Evolutionary conservation across 2,329 filamentous ascomycete genomes (phyloP).

Genomic region (Calcarisporium arbuscula): DNA sequence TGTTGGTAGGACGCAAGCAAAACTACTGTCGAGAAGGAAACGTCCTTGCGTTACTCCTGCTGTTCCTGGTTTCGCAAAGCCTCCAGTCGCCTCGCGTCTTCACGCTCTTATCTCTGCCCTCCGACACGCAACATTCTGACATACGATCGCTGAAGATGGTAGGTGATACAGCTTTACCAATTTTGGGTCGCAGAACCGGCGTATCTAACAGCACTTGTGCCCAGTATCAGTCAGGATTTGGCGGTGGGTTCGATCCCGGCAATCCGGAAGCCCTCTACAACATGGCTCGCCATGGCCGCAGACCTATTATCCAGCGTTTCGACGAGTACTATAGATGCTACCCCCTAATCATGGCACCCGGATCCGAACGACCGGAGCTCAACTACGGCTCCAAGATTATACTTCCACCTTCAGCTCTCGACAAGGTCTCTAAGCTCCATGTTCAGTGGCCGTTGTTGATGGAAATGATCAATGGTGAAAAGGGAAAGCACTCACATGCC

Average conservation of each 20-base stretch:
- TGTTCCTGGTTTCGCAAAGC: no score
- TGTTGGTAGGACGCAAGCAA: no score
- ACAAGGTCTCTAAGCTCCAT: slow-evolving; percentile 92
- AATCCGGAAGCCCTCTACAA: slow-evolving; percentile 44
- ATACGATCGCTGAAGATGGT: no score
- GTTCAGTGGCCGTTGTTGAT: slow-evolving; percentile 97
- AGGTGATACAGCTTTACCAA: no score
- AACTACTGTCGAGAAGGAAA: no score
- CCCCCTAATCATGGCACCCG: slow-evolving; percentile 88
- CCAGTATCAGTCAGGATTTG: slow-evolving; percentile 31
- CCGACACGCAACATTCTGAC: no score
- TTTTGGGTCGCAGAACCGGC: neutral
- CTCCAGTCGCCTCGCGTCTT: no score
- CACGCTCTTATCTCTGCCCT: no score
- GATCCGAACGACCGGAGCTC: slow-evolving; percentile 78
- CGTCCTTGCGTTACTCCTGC: no score
- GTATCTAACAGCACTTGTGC: slow-evolving; percentile 6
- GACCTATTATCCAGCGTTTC: slow-evolving; percentile 65
- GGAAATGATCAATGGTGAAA: slow-evolving; percentile 85
- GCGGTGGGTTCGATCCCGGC: slow-evolving; percentile 38
- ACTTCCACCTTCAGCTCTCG: slow-evolving; percentile 88
- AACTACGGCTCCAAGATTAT: slow-evolving; percentile 98
- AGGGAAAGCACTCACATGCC: slow-evolving; percentile 76
- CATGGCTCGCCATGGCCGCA: slow-evolving; percentile 40
- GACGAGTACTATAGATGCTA: slow-evolving; percentile 99